These are phyloP conservation scores for Anethum foeniculum DNA, from an alignment of 140 eudicot species.

Conservation along the genomic window DNA sequence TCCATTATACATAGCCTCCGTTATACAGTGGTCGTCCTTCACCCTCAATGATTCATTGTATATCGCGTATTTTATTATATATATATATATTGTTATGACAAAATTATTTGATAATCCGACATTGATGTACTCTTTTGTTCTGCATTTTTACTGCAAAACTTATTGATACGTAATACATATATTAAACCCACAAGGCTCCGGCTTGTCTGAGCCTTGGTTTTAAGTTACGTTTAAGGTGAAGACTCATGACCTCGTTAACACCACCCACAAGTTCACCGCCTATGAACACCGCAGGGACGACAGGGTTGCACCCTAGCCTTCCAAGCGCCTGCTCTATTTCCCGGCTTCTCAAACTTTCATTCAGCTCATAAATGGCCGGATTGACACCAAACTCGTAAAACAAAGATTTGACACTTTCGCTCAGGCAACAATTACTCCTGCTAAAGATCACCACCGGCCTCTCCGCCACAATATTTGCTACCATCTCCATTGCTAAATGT, in stretches of 20 bases:
- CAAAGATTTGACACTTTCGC: constrained; percentile 47
- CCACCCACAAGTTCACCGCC: constrained; percentile 81
- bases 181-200: constrained; percentile 71
- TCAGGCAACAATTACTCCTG: constrained; percentile 47
- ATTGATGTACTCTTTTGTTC: not conserved
- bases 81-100: not conserved
- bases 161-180: not conserved
- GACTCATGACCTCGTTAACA: constrained; percentile 64
- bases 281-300: constrained; percentile 60
- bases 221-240: constrained; percentile 54
- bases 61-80: not conserved
- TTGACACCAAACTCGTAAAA: constrained; percentile 47
- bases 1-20: not conserved
- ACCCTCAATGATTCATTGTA: not conserved
- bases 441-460: constrained; percentile 62
- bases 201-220: constrained; percentile 64
- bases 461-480: constrained; percentile 34
- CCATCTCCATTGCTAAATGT: constrained; percentile 29
- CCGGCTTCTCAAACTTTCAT: constrained; percentile 29
- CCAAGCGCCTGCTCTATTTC: constrained; percentile 43
- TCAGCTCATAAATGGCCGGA: constrained; percentile 43
- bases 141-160: not conserved
- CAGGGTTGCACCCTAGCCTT: constrained; percentile 36
- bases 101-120: not conserved
- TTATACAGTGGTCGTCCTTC: not conserved